Evolutionary conservation across 805 yeast genomes (phyloP).

Genomic region (Cyberlindnera mississippiensis): DNA sequence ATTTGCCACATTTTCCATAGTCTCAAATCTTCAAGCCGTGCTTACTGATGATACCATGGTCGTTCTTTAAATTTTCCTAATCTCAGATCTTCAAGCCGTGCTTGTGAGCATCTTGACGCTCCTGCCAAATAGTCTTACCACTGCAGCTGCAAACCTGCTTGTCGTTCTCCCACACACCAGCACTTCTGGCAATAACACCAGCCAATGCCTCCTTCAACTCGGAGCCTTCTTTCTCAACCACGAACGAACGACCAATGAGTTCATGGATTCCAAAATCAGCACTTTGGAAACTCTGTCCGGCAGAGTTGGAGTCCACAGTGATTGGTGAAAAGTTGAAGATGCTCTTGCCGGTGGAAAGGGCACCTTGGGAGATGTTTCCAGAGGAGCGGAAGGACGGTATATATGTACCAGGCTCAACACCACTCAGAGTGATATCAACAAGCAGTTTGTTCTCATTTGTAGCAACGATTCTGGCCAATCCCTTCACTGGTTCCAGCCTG

Average conservation of each 20-base stretch:
- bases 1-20: no score
- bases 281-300: constrained; percentile 44
- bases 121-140: constrained; percentile 96
- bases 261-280: constrained; percentile 47
- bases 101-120: constrained; percentile 67
- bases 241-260: constrained; percentile 62
- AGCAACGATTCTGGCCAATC: constrained; percentile 80
- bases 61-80: no score
- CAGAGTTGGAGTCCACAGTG: constrained; percentile 33
- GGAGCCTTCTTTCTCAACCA: constrained; percentile 27
- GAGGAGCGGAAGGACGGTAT: constrained; percentile 62
- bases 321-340: constrained; percentile 34
- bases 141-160: constrained; percentile 91
- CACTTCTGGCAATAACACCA: constrained; percentile 93
- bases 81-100: constrained; percentile 44
- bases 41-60: no score
- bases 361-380: constrained; percentile 78
- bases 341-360: constrained; percentile 56
- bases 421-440: constrained; percentile 77
- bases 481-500: constrained; percentile 58
- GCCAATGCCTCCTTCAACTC: constrained; percentile 41
- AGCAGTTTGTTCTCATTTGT: constrained; percentile 49
- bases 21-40: no score
- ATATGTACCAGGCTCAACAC: constrained; percentile 60
- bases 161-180: constrained; percentile 96